Percentiles rank a stretch among this genome's conserved stretches.
Evolutionary conservation across 148 eudicot species (phyloP).

Genomic region (Drosera capensis): DNA sequence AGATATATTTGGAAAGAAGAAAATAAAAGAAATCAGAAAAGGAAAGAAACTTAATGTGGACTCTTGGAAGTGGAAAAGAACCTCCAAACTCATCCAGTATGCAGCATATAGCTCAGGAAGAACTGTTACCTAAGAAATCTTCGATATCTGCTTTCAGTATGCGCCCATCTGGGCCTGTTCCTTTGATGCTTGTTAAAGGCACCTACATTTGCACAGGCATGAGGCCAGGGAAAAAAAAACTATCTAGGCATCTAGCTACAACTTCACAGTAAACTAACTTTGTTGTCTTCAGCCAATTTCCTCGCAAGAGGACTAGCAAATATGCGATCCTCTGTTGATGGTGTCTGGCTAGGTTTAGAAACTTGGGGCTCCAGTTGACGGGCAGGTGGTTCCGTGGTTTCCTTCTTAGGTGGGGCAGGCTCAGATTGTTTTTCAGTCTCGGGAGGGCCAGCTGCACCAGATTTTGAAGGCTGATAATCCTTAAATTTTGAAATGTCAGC

Average conservation of each 20-base stretch:
- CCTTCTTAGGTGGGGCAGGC: conserved; percentile 44
- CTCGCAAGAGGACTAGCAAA: conserved; percentile 95
- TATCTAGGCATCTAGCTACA: no score
- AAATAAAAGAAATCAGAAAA: no score
- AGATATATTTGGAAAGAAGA: no score
- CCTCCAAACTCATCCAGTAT: no score
- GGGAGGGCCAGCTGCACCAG: conserved; percentile 23
- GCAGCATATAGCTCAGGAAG: neutral
- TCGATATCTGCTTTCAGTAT: conserved; percentile 94
- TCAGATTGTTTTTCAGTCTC: conserved; percentile 40
- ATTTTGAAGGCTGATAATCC: conserved; percentile 55
- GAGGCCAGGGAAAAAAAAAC: neutral
- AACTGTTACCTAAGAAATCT: conserved; percentile 66
- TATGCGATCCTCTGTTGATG: conserved; percentile 57
- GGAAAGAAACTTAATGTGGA: no score
- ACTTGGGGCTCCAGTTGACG: conserved; percentile 30
- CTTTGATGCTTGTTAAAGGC: conserved; percentile 75
- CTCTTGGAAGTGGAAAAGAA: no score
- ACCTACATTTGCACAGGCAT: conserved; percentile 23
- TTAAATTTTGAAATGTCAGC: conserved; percentile 65
- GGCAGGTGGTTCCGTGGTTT: conserved; percentile 29
- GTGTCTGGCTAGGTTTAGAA: conserved; percentile 28
- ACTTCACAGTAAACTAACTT: no score
- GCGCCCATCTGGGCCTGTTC: conserved; percentile 91
- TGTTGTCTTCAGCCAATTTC: conserved; percentile 85